Conservation (phyloP, 495 filamentous ascomycete species). For the Xylaria venustula region DNA sequence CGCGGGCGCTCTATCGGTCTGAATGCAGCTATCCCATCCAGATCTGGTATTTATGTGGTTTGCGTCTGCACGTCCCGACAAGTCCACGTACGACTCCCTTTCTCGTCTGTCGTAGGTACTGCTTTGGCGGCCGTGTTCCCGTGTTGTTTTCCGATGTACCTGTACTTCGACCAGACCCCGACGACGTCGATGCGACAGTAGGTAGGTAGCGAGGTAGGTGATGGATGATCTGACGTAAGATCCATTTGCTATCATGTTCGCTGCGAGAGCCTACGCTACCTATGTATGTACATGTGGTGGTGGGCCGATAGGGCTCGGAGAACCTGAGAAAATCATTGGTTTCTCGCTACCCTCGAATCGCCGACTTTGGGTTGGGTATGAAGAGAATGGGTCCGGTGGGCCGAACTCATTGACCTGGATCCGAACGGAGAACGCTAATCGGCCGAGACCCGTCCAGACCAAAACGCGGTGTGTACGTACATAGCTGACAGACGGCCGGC, state of each 20-base stretch:
- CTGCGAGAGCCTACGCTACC: no score
- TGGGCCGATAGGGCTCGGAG: no score
- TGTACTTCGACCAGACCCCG: no score
- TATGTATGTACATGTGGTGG: no score
- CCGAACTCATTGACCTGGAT: background rate
- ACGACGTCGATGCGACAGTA: no score
- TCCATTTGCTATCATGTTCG: background rate
- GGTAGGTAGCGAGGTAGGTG: no score
- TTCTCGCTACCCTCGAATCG: constrained; percentile 2
- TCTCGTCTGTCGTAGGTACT: background rate
- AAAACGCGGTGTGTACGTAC: background rate
- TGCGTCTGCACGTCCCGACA: background rate
- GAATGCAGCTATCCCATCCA: constrained; percentile 2
- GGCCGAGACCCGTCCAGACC: background rate
- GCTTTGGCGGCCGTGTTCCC: background rate
- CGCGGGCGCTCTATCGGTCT: constrained; percentile 4
- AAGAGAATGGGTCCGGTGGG: constrained; percentile 1
- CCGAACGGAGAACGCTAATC: background rate
- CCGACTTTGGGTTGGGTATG: constrained; percentile 12
- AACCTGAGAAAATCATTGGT: background rate
- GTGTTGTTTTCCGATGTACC: background rate
- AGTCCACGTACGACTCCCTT: background rate
- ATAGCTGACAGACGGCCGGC: background rate
- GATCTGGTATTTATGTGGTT: background rate
- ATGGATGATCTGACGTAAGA: constrained; percentile 7